Conservation (phyloP, 345 rosid genomes). For the Cardiospermum halicacabum region DNA sequence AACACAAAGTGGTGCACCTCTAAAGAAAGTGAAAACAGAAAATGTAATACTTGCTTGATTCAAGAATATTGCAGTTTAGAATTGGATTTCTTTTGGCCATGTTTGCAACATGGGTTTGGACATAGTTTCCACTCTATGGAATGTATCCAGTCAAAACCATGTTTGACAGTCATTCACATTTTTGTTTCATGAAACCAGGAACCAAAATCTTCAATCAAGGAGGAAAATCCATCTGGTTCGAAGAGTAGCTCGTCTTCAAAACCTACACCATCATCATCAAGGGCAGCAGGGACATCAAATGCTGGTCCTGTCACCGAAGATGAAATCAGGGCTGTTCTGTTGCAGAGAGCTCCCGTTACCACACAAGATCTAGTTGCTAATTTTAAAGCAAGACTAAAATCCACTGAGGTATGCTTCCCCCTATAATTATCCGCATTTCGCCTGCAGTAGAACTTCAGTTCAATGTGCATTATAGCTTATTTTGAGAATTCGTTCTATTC, state of each 20-base stretch:
- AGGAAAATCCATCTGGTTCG: constrained; percentile 36
- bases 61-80: neutral
- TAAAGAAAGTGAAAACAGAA: constrained; percentile 86
- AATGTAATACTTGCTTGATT: constrained; percentile 40
- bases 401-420: constrained; percentile 46
- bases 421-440: neutral
- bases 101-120: no score
- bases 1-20: constrained; percentile 49
- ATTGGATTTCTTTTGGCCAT: neutral
- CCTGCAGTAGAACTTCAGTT: neutral
- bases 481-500: neutral
- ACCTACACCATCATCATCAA: constrained; percentile 40
- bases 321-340: constrained; percentile 74
- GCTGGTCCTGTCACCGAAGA: constrained; percentile 85
- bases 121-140: no score
- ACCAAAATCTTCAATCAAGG: constrained; percentile 40
- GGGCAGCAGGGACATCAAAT: constrained; percentile 34
- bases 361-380: constrained; percentile 86
- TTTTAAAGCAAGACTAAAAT: constrained; percentile 69
- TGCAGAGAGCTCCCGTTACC: constrained; percentile 74
- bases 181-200: constrained; percentile 34
- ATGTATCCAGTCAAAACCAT: no score
- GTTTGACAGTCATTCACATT: no score
- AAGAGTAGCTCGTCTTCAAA: constrained; percentile 45
- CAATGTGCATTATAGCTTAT: neutral